These are phyloP conservation scores for Penicillium sp. DNA, from an alignment of 2,329 filamentous ascomycete genomes.

Conservation along the genomic window DNA sequence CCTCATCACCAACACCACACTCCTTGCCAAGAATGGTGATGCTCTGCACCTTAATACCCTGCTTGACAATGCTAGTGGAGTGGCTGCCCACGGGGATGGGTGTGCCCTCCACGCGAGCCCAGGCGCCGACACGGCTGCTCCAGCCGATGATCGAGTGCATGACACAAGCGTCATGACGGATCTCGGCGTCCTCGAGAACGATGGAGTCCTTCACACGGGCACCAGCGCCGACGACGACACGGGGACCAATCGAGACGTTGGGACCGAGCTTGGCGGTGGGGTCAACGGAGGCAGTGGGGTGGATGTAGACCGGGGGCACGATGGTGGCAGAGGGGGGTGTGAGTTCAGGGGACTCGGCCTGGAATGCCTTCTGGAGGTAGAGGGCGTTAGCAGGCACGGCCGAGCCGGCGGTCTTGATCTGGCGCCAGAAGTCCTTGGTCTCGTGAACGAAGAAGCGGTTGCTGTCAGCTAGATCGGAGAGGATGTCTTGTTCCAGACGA, in stretches of 20 bases:
- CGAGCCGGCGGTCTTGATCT: slow-evolving; percentile 98
- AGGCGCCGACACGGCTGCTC: slow-evolving; percentile 94
- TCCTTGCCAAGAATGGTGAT: slow-evolving; percentile 98
- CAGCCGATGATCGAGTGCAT: slow-evolving; percentile 96
- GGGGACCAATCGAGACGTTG: slow-evolving; percentile 94
- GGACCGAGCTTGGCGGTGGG: slow-evolving; percentile 92
- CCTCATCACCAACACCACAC: slow-evolving; percentile 87
- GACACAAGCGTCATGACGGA: slow-evolving; percentile 95
- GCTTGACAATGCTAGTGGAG: slow-evolving; percentile 92
- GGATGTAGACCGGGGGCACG: slow-evolving; percentile 89
- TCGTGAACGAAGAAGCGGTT: slow-evolving; percentile 98
- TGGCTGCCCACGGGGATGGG: slow-evolving; percentile 85
- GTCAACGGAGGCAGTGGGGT: slow-evolving; percentile 85
- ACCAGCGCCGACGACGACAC: slow-evolving; percentile 78
- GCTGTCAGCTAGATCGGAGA: slow-evolving; percentile 92
- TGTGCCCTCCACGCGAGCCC: slow-evolving; percentile 95
- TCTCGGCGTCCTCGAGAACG: slow-evolving; percentile 89
- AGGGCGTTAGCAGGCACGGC: slow-evolving; percentile 95
- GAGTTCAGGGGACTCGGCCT: slow-evolving; percentile 77
- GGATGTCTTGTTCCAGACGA: slow-evolving; percentile 93
- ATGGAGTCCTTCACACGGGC: slow-evolving; percentile 94
- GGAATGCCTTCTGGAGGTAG: slow-evolving; percentile 91
- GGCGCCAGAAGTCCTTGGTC: slow-evolving; percentile 99
- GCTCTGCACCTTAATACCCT: slow-evolving; percentile 96
- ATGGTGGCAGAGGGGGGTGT: slow-evolving; percentile 81